A percentile compares a stretch with the other conserved stretches of the same genome.
Conservation (phyloP, 2,329 filamentous ascomycete genomes). For the Colletotrichum siamense region DNA sequence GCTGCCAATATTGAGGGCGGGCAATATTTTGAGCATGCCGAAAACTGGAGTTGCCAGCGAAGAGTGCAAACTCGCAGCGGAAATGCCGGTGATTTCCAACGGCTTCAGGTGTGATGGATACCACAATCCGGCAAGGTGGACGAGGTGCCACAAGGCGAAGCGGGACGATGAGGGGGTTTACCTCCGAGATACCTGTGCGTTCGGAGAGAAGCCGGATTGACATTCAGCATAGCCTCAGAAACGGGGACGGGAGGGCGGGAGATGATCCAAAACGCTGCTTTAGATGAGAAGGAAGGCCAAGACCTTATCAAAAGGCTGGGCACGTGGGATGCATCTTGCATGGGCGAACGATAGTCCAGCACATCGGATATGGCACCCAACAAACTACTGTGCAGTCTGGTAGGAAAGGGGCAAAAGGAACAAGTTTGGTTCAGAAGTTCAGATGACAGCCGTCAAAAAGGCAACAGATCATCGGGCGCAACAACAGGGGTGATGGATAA, state of each 20-base stretch:
- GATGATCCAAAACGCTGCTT: not conserved
- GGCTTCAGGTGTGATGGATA: not conserved
- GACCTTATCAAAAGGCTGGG: not conserved
- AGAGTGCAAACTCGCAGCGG: not conserved
- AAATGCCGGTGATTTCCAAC: not conserved
- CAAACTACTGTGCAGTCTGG: not conserved
- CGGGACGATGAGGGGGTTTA: not conserved
- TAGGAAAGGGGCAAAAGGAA: not conserved
- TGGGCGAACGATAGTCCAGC: not conserved
- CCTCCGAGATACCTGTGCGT: not conserved
- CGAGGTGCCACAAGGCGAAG: not conserved
- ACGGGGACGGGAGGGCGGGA: not conserved
- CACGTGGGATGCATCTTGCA: not conserved
- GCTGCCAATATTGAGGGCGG: not conserved
- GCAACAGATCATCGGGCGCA: not conserved
- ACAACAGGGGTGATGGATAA: not conserved
- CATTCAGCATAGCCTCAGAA: constrained; percentile 7
- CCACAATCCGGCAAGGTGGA: not conserved
- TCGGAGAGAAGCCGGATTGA: constrained; percentile 8
- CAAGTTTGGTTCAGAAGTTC: not conserved
- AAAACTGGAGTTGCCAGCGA: not conserved
- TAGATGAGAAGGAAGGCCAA: not conserved
- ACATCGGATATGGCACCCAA: too few species aligned
- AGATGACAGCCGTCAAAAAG: not conserved
- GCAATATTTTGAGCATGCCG: not conserved